Evolutionary conservation across 2,329 filamentous ascomycete species (phyloP).

Genomic region (Aspergillus sp.): DNA sequence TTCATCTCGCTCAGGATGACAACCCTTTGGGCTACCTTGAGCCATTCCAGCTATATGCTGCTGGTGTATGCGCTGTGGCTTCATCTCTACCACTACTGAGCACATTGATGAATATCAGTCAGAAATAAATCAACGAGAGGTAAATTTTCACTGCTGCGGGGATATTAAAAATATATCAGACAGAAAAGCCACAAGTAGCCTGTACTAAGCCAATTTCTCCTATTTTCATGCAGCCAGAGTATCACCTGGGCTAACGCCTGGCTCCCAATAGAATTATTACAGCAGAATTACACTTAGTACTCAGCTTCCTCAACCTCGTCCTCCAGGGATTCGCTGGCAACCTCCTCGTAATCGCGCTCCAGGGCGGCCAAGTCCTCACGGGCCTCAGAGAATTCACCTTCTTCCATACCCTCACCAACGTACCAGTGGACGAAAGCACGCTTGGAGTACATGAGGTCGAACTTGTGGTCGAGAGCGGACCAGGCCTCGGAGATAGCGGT

Average conservation of each 20-base stretch:
- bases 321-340: conserved; percentile 89
- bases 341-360: conserved; percentile 98
- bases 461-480: conserved; percentile 95
- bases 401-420: conserved; percentile 99
- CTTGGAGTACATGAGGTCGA: conserved; percentile 99
- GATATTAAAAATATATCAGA: conserved; percentile 43
- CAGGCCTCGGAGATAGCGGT: conserved; percentile 98
- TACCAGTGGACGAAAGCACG: conserved; percentile 99
- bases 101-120: neutral
- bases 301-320: conserved; percentile 84
- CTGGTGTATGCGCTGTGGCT: neutral
- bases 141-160: conserved; percentile 40
- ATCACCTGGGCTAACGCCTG: conserved; percentile 22
- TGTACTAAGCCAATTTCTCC: conserved; percentile 39
- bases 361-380: conserved; percentile 97
- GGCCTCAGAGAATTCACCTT: conserved; percentile 99
- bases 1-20: neutral
- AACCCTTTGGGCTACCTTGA: neutral
- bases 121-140: conserved; percentile 29
- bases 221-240: conserved; percentile 36
- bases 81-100: neutral
- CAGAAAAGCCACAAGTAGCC: conserved; percentile 33
- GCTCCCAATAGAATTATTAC: conserved; percentile 24
- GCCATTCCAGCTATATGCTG: neutral
- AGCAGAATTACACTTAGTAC: conserved; percentile 63